Evolutionary conservation across 495 filamentous ascomycete genomes (phyloP).

Genomic region (Talaromyces stipitatus): DNA sequence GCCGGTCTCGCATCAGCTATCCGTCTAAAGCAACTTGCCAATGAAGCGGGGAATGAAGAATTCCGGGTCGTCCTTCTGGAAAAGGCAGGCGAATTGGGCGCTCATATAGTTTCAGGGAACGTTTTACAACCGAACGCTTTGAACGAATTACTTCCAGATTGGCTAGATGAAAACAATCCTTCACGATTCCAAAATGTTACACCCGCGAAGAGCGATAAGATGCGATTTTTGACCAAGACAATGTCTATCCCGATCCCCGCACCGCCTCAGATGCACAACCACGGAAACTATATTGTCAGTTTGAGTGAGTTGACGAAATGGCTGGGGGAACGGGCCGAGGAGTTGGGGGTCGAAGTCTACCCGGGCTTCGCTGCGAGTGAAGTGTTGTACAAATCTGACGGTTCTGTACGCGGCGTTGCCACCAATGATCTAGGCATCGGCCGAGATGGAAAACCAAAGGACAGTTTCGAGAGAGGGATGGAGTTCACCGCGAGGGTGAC

Average conservation of each 20-base stretch:
- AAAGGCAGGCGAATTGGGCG: slow-evolving; percentile 91
- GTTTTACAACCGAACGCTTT: slow-evolving; percentile 87
- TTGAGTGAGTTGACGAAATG: slow-evolving; percentile 91
- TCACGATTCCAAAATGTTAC: slow-evolving; percentile 79
- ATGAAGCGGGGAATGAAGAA: slow-evolving; percentile 90
- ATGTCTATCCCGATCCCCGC: slow-evolving; percentile 70
- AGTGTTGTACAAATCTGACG: slow-evolving; percentile 78
- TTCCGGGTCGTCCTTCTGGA: slow-evolving; percentile 90
- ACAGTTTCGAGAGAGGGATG: slow-evolving; percentile 94
- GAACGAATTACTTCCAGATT: slow-evolving; percentile 88
- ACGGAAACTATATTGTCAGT: slow-evolving; percentile 96
- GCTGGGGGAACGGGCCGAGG: slow-evolving; percentile 91
- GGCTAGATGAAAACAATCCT: slow-evolving; percentile 80
- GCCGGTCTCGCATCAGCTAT: slow-evolving; percentile 91
- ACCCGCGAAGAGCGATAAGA: slow-evolving; percentile 71
- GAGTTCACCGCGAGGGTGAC: slow-evolving; percentile 94
- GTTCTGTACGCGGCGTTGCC: slow-evolving; percentile 86
- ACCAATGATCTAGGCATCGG: slow-evolving; percentile 90
- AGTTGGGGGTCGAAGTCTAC: slow-evolving; percentile 96
- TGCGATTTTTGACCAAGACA: slow-evolving; percentile 91
- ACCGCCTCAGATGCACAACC: slow-evolving; percentile 96
- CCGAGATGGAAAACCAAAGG: slow-evolving; percentile 75
- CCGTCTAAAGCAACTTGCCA: slow-evolving; percentile 89
- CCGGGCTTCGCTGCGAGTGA: slow-evolving; percentile 93
- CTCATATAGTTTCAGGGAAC: slow-evolving; percentile 92